Evolutionary conservation across 495 filamentous ascomycete genomes (phyloP), one percentile per base, ranked within the genome.

Genomic region (Xylaria palmicola): DNA sequence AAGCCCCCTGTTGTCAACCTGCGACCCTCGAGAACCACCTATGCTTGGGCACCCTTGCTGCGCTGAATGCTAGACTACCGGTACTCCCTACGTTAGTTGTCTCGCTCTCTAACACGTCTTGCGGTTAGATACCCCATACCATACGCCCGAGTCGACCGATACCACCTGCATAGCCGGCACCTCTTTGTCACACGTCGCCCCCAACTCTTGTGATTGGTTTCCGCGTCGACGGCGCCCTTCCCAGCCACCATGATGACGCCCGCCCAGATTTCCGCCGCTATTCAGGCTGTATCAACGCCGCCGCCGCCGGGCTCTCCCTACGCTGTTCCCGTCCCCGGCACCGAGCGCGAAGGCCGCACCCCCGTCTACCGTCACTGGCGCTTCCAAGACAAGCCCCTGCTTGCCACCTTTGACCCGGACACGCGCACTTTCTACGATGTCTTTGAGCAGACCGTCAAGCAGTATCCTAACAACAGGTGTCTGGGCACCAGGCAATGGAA

Each of bases 401-500:
- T 97, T 39, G 80, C 81, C 63, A 91, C 88, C 19, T 76, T 90
- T 62, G 87, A 93, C 74, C 91, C 92, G 10, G 75, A 86, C 62
- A 74, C 90, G 44, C 75, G 81, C 54, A 95, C 91, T 17, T 78
- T 86, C 41, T 88, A 96, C 78, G 90, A 96, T 32, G 78, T 91
- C 22, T 96, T 96, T 69, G 91, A 96, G 72, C 76, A 82, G 29
- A 78, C 85, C 17, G 82, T 81, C 69, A 81, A 68, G 67, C 70
- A 70, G 44, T 72, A 72, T 78, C 85, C 74, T 79, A 86, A 75
- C 74, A 85, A 73, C 65, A 83, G 70, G 64, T 97, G 91, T 75
- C 77, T 98, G 52, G 94, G 94, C 43, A 86, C 83, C 72, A 85
- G 94, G 40, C 85, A 89, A 0, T 97, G 89, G 78, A 87, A 97